Base-by-base conservation (phyloP, 2,329 filamentous ascomycete species). In the Colletotrichum tamarilloi region DNA sequence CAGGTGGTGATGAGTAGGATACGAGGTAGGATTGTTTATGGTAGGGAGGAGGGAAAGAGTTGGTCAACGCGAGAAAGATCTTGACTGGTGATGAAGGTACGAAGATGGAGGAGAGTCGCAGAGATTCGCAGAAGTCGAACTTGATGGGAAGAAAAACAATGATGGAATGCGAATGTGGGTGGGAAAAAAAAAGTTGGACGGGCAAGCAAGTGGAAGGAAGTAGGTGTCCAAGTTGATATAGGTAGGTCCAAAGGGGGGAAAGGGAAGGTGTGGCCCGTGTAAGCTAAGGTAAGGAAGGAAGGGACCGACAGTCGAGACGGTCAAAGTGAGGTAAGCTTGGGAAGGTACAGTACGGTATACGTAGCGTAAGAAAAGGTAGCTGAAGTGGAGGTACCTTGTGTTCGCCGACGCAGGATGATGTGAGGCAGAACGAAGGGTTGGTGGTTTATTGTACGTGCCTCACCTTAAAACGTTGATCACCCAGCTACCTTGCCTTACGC, bases 201-300 rank as follows among this genome's bases (percentile, higher is more conserved):
- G 2, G 9, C 32, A 62, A 35, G 60, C 64, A 7, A 22, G 38
- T 62, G 55, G 26, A 65, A 49, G 67, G 62, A 67, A 62, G 66
- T 56, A 60, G 42, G 62, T 55, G 62, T 57, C 26, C 67, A 73
- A 73, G 67, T 73, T 73, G 70, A 73, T 73, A 73, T 73, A 73
- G 60, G 67, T 66, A 49, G 42, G 19, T 49, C 42, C 55, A 16
- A 49, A 66, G 55, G 60, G 70, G 70, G 60, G 28, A 30, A 30
- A 62, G 62, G 53, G 30, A 66, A 49, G 56, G 67, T 19, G 60
- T 73, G 70, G 70, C 67, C 70, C 46, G 60, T 73, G 70, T 73
- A 68, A 62, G 65, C 30, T 63, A 58, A 46, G 24, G 42, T 49
- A 68, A 63, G 49, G 49, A 68, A 60, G 66, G 52, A 68, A 68